phyloP scores from a whole-genome alignment of 345 rosid species.

The Xanthoceras sorbifolium region DNA sequence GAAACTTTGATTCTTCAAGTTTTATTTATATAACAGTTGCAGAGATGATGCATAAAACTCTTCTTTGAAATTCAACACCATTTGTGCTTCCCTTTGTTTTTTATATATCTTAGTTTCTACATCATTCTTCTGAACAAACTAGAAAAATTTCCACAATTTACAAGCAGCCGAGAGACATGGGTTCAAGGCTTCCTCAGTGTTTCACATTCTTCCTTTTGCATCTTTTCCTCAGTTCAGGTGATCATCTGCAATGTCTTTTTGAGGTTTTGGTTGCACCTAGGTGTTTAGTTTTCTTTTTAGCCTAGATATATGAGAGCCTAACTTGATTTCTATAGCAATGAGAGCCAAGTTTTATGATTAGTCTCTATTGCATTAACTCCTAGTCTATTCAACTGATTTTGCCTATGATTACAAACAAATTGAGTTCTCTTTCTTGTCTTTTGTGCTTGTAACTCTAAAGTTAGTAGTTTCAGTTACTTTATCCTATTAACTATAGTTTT shows the following conservation, averaged over 20 bases:
- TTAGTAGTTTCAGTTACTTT: background rate
- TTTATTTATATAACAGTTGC: constrained; percentile 42
- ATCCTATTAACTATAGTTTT: background rate
- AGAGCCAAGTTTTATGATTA: background rate
- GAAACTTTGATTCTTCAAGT: constrained; percentile 78
- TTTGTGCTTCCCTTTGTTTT: constrained; percentile 41
- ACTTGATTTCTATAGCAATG: too few species aligned
- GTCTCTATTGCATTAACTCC: too few species aligned
- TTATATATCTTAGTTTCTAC: constrained; percentile 36
- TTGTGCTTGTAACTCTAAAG: background rate
- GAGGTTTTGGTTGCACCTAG: background rate
- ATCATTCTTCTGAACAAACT: constrained; percentile 34
- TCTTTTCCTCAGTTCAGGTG: constrained; percentile 72
- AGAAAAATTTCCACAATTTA: constrained; percentile 15
- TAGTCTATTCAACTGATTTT: background rate
- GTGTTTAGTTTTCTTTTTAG: background rate
- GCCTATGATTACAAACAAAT: background rate
- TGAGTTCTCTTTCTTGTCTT: background rate
- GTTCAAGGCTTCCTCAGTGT: constrained; percentile 34
- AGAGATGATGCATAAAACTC: constrained; percentile 46
- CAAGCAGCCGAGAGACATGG: constrained; percentile 48
- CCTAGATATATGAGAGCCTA: too few species aligned
- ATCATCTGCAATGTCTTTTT: constrained; percentile 30
- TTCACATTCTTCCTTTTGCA: constrained; percentile 46
- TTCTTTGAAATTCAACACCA: constrained; percentile 46